Conservation (phyloP, 768 basidiomycete species). For the Tubosaeta brunneosetosa region DNA sequence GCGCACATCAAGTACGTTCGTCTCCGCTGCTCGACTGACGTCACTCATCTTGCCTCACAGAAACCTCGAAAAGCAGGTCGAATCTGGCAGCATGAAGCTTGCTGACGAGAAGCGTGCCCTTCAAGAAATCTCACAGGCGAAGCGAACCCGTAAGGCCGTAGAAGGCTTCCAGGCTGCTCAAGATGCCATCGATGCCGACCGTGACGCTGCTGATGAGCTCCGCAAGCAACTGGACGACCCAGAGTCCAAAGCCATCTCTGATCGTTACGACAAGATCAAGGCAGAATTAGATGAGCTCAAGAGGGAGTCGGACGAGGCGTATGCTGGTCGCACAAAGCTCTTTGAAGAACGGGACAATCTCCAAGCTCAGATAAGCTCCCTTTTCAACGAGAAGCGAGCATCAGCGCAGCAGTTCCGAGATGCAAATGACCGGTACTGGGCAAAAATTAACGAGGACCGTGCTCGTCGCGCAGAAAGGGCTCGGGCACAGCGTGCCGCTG, state of each 20-base stretch:
- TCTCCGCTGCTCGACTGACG: background rate
- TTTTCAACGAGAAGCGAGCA: constrained; percentile 76
- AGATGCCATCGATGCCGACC: constrained; percentile 76
- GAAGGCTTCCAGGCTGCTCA: constrained; percentile 81
- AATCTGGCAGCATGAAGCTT: constrained; percentile 86
- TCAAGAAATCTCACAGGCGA: constrained; percentile 75
- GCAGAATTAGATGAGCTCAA: constrained; percentile 82
- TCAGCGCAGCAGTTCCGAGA: constrained; percentile 69
- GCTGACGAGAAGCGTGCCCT: constrained; percentile 95
- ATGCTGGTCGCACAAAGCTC: constrained; percentile 74
- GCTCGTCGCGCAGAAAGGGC: constrained; percentile 74
- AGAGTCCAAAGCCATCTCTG: constrained; percentile 72
- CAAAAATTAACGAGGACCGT: constrained; percentile 85
- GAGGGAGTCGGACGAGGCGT: constrained; percentile 80
- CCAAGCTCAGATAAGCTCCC: constrained; percentile 61
- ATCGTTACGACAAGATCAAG: constrained; percentile 78
- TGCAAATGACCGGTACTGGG: constrained; percentile 75
- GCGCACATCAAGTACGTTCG: constrained; percentile 69
- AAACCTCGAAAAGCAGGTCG: constrained; percentile 83
- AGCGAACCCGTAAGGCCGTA: constrained; percentile 66
- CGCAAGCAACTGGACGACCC: constrained; percentile 87
- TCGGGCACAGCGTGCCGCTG: constrained; percentile 69
- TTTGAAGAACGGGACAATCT: constrained; percentile 81
- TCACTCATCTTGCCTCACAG: constrained; percentile 36
- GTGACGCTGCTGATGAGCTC: constrained; percentile 68